A percentile compares a stretch with the other conserved stretches of the same genome.
phyloP scores from a whole-genome alignment of 148 eudicot species.

The Camellia japonica region DNA sequence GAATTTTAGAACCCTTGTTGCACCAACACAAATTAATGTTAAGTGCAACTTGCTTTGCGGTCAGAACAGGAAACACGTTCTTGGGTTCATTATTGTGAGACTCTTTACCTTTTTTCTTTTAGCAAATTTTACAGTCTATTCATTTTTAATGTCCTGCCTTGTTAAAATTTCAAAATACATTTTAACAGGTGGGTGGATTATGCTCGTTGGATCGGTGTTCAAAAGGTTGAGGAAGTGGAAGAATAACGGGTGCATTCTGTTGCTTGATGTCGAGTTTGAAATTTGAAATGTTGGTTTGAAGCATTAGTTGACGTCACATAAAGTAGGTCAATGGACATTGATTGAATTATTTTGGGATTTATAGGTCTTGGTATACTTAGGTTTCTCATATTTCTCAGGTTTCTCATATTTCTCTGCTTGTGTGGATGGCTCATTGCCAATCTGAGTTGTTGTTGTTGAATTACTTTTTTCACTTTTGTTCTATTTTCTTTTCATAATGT shows the following conservation, averaged over 20 bases:
- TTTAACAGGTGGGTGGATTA: conserved; percentile 92
- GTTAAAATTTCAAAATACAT: background rate
- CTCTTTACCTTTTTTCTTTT: background rate
- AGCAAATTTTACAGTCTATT: background rate
- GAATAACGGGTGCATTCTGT: conserved; percentile 22
- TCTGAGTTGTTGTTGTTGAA: background rate
- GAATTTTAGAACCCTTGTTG: conserved; percentile 72
- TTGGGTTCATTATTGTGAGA: conserved; percentile 93
- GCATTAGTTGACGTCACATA: conserved; percentile 24
- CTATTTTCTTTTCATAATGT: background rate
- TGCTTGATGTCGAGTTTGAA: conserved; percentile 3
- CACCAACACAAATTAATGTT: conserved; percentile 77
- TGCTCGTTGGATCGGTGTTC: conserved; percentile 77
- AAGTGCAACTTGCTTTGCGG: conserved; percentile 83
- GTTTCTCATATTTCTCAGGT: conserved; percentile 1
- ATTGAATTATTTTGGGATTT: conserved; percentile 14
- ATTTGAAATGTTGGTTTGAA: background rate
- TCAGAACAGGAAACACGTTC: conserved; percentile 90
- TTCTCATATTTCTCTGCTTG: background rate
- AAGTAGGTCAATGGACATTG: conserved; percentile 18
- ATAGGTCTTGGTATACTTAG: conserved; percentile 10
- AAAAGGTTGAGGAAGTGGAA: conserved; percentile 48
- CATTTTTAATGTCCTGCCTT: background rate
- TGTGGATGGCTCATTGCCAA: conserved; percentile 9
- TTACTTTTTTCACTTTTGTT: background rate